Conservation (phyloP, 2,329 filamentous ascomycete species). For the Fusarium coicis region DNA sequence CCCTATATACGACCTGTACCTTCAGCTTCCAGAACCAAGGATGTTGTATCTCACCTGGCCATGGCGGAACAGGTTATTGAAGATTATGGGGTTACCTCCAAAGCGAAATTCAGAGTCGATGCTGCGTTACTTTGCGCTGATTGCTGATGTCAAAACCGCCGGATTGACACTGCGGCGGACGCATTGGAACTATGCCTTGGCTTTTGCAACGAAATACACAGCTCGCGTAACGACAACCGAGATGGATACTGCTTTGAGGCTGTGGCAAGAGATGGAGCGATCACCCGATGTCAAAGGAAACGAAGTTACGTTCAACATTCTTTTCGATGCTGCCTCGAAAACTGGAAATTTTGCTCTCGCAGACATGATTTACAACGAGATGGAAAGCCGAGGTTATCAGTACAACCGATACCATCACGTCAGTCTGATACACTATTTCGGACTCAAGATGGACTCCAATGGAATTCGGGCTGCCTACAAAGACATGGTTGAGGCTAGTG, state of each 20-base stretch:
- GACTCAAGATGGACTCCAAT: conserved; percentile 76
- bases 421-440: conserved; percentile 85
- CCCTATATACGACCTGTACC: conserved; percentile 61
- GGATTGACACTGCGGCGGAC: conserved; percentile 72
- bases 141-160: conserved; percentile 84
- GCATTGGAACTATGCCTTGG: conserved; percentile 88
- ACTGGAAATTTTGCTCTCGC: conserved; percentile 85
- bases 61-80: conserved; percentile 72
- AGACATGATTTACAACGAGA: conserved; percentile 86
- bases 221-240: conserved; percentile 70
- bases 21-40: conserved; percentile 61
- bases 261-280: conserved; percentile 93
- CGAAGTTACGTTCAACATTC: conserved; percentile 89
- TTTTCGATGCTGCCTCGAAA: conserved; percentile 90
- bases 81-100: conserved; percentile 72
- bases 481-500: conserved; percentile 83
- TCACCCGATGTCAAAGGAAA: conserved; percentile 72
- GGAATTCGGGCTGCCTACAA: conserved; percentile 82
- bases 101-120: conserved; percentile 70
- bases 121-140: conserved; percentile 83
- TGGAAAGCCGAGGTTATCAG: conserved; percentile 73
- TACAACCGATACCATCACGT: conserved; percentile 85
- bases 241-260: conserved; percentile 69
- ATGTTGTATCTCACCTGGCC: conserved; percentile 61
- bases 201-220: conserved; percentile 79